Conservation (phyloP, 2,329 filamentous ascomycete species). For the Beauveria sp. region DNA sequence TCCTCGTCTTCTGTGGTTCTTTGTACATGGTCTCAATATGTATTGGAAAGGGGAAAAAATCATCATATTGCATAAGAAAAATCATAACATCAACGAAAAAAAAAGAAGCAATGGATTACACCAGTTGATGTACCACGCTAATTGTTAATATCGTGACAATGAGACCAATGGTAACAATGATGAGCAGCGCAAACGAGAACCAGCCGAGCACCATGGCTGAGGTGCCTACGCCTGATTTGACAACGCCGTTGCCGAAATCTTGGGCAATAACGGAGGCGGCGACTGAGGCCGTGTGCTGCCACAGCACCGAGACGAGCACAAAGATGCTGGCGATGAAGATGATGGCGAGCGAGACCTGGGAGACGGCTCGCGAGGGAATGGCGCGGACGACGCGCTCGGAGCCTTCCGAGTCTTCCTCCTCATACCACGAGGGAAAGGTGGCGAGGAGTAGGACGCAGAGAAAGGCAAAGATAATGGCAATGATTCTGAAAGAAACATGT, state of each 20-base stretch:
- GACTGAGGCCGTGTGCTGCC: conserved; percentile 94
- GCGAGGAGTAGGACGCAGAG: conserved; percentile 90
- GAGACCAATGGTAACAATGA: conserved; percentile 90
- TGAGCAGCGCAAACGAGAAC: conserved; percentile 90
- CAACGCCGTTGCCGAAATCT: conserved; percentile 84
- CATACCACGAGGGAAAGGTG: conserved; percentile 96
- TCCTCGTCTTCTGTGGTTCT: background rate
- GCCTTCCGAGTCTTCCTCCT: conserved; percentile 73
- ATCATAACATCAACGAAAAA: background rate
- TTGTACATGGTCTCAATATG: conserved; percentile 3
- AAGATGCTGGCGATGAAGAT: conserved; percentile 75
- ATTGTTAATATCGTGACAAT: conserved; percentile 97
- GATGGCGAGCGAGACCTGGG: conserved; percentile 84
- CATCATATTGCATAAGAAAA: background rate
- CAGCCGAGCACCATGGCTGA: conserved; percentile 95
- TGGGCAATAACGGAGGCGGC: conserved; percentile 89
- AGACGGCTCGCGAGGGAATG: conserved; percentile 86
- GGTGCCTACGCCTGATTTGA: conserved; percentile 81
- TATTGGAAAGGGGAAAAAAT: background rate
- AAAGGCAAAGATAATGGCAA: conserved; percentile 95
- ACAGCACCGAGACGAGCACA: conserved; percentile 67
- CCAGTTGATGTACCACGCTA: conserved; percentile 61
- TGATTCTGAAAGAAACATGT: conserved; percentile 55
- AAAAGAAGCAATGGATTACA: conserved; percentile 18
- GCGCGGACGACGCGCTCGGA: conserved; percentile 88